Evolutionary conservation across 2,329 filamentous ascomycete species (phyloP).

Genomic region (Aureobasidium subglaciale): DNA sequence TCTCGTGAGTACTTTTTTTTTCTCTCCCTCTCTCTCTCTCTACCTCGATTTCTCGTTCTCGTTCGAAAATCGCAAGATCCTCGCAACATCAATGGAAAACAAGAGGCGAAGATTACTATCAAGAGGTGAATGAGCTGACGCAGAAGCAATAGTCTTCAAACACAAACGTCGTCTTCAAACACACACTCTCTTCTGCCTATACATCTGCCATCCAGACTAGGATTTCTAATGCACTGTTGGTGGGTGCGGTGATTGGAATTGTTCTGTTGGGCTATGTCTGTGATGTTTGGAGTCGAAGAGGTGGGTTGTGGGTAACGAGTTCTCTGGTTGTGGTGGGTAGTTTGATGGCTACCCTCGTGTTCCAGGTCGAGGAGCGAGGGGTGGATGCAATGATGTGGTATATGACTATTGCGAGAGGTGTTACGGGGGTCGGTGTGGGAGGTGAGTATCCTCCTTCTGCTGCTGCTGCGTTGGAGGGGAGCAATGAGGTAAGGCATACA

Average conservation of each 20-base stretch:
- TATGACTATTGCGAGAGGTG: conserved; percentile 43
- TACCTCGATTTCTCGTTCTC: too few species aligned
- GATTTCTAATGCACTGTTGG: conserved; percentile 29
- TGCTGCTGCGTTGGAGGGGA: conserved; percentile 41
- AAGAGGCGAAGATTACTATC: too few species aligned
- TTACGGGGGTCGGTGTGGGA: conserved; percentile 30
- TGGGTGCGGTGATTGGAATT: conserved; percentile 30
- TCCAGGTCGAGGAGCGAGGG: conserved; percentile 26
- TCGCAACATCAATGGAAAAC: too few species aligned
- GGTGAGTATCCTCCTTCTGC: conserved; percentile 45
- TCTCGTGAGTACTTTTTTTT: conserved; percentile 16
- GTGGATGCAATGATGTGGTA: conserved; percentile 46
- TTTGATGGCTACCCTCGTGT: conserved; percentile 31
- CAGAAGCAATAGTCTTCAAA: conserved; percentile 19
- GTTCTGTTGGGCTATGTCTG: conserved; percentile 27
- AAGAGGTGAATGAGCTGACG: too few species aligned
- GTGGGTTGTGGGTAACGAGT: conserved; percentile 29
- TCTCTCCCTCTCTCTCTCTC: too few species aligned
- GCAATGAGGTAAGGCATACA: conserved; percentile 39
- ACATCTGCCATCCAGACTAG: conserved; percentile 27
- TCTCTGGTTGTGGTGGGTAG: conserved; percentile 27
- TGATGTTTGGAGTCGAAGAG: conserved; percentile 28
- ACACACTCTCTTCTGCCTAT: conserved; percentile 26
- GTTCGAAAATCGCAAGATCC: too few species aligned
- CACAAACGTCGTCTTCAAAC: conserved; percentile 30